Percentiles rank a stretch among this genome's conserved stretches.
These are phyloP conservation scores for Leishmania guyanensis DNA, from an alignment of 208 protist species.

Conservation along the genomic window DNA sequence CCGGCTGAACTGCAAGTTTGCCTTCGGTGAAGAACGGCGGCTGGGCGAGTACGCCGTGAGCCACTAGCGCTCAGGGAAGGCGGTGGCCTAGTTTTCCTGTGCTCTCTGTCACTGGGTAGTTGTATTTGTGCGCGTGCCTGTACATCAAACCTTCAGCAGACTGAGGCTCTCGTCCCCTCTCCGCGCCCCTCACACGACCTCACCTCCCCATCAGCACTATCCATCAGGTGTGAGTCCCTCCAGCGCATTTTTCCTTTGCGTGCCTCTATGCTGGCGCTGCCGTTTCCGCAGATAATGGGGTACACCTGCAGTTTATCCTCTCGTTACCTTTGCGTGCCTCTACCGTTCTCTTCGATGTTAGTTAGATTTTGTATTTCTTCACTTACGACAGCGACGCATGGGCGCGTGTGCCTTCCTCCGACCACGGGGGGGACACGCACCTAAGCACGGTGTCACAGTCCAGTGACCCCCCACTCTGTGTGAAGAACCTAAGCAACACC, in stretches of 20 bases:
- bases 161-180: background rate
- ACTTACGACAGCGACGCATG: background rate
- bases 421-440: no score
- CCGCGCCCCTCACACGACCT: background rate
- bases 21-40: background rate
- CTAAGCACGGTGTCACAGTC: no score
- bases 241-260: background rate
- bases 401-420: background rate
- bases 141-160: background rate
- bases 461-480: background rate
- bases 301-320: background rate
- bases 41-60: no score
- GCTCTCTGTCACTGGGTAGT: background rate
- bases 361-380: background rate
- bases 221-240: background rate
- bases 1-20: slow-evolving; percentile 35
- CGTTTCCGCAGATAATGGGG: background rate
- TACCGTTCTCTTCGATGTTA: background rate
- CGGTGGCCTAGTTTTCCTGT: background rate
- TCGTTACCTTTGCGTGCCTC: background rate
- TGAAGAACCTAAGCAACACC: background rate
- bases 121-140: background rate
- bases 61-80: background rate
- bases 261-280: background rate
- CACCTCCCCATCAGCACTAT: background rate